Evolutionary conservation across 805 yeast species (phyloP).

Genomic region (Nakazawaea ernobii): DNA sequence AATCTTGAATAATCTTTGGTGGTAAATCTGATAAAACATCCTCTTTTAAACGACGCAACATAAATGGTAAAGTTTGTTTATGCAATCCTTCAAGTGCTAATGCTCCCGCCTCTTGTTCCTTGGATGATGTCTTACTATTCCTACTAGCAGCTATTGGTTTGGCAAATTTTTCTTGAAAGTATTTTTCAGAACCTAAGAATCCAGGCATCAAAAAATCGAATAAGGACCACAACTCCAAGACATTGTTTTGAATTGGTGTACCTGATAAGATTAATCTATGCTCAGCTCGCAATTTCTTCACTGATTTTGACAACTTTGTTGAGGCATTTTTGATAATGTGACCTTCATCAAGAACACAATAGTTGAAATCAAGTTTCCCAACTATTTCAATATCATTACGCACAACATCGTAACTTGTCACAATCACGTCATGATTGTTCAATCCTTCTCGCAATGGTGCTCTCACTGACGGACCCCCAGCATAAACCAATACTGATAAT

Average conservation of each 20-base stretch:
- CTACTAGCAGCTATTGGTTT: constrained; percentile 95
- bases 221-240: constrained; percentile 92
- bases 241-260: constrained; percentile 97
- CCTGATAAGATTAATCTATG: constrained; percentile 92
- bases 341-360: constrained; percentile 96
- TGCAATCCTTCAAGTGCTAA: constrained; percentile 93
- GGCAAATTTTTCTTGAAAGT: constrained; percentile 92
- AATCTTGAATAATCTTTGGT: constrained; percentile 97
- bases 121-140: constrained; percentile 80
- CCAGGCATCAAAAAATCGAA: constrained; percentile 99
- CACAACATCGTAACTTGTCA: constrained; percentile 94
- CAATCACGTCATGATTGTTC: constrained; percentile 68
- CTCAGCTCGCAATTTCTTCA: constrained; percentile 75
- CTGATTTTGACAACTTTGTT: constrained; percentile 85
- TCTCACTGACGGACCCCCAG: constrained; percentile 85
- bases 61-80: constrained; percentile 93
- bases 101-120: constrained; percentile 96
- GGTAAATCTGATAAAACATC: constrained; percentile 95
- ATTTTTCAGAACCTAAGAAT: constrained; percentile 89
- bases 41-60: constrained; percentile 92
- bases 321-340: constrained; percentile 91
- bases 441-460: constrained; percentile 47
- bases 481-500: constrained; percentile 76
- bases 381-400: constrained; percentile 79
- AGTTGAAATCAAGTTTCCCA: constrained; percentile 65